Evolutionary conservation across 257 asterid genomes (phyloP).

Genomic region (Nicotiana obtusifolia): DNA sequence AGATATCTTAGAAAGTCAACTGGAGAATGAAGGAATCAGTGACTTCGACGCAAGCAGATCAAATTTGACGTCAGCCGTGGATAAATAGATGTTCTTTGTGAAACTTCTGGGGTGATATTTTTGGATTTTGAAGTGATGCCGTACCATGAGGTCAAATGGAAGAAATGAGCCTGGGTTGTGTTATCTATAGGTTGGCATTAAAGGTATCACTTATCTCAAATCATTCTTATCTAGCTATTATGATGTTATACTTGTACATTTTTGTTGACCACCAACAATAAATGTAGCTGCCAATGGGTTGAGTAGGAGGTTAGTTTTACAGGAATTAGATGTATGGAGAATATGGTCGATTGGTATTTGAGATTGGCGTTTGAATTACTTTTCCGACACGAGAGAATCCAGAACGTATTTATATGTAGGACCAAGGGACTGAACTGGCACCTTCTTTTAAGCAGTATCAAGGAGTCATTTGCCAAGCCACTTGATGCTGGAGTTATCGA

Average conservation of each 20-base stretch:
- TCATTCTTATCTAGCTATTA: not conserved
- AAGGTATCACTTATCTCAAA: not conserved
- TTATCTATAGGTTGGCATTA: not conserved
- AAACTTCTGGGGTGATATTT: not conserved
- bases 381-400: not conserved
- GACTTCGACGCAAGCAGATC: constrained; percentile 20
- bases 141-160: not conserved
- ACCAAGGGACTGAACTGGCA: not conserved
- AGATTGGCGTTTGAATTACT: not conserved
- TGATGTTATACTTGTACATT: not conserved
- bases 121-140: not conserved
- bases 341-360: not conserved
- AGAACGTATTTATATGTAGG: not conserved
- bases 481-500: not conserved
- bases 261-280: not conserved
- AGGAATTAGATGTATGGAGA: not conserved
- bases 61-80: constrained; percentile 32
- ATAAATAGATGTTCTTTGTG: constrained; percentile 22
- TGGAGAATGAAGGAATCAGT: constrained; percentile 22
- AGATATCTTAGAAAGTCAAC: constrained; percentile 43
- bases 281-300: not conserved
- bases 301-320: not conserved
- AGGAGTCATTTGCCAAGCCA: not conserved
- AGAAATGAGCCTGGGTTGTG: not conserved
- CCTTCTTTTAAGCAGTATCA: not conserved